Evolutionary conservation across 306 rosid genomes (phyloP).

Genomic region (Sechiopsis laciniata): DNA sequence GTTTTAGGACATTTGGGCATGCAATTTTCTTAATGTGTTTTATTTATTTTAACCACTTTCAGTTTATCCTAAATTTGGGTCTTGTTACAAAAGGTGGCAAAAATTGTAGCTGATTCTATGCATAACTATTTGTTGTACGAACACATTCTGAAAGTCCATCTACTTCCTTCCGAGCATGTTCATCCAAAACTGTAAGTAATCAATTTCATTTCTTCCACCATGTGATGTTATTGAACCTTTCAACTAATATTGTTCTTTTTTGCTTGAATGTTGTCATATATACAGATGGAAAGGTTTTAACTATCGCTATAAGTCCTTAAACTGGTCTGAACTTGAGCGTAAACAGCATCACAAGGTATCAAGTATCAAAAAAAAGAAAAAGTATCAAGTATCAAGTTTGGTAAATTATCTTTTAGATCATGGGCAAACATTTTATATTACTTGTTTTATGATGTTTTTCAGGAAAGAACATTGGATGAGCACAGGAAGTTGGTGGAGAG

Average conservation of each 20-base stretch:
- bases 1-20: background rate
- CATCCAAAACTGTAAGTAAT: conserved; percentile 67
- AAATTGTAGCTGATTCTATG: conserved; percentile 83
- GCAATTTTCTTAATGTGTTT: background rate
- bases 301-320: conserved; percentile 44
- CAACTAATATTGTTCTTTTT: background rate
- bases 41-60: background rate
- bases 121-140: conserved; percentile 76
- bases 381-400: conserved; percentile 41
- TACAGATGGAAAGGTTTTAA: conserved; percentile 72
- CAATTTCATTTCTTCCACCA: background rate
- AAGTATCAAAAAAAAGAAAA: conserved; percentile 28
- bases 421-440: background rate
- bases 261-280: background rate
- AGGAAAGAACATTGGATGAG: conserved; percentile 75
- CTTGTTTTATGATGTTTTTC: conserved; percentile 21
- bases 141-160: conserved; percentile 63
- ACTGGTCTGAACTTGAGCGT: conserved; percentile 53
- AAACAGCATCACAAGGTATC: conserved; percentile 58
- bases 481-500: conserved; percentile 56
- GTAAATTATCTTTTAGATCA: background rate
- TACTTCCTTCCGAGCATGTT: conserved; percentile 62
- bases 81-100: conserved; percentile 61
- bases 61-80: background rate
- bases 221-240: too few species aligned